Conservation (phyloP, 306 rosid genomes). For the Nissolia schottii region DNA sequence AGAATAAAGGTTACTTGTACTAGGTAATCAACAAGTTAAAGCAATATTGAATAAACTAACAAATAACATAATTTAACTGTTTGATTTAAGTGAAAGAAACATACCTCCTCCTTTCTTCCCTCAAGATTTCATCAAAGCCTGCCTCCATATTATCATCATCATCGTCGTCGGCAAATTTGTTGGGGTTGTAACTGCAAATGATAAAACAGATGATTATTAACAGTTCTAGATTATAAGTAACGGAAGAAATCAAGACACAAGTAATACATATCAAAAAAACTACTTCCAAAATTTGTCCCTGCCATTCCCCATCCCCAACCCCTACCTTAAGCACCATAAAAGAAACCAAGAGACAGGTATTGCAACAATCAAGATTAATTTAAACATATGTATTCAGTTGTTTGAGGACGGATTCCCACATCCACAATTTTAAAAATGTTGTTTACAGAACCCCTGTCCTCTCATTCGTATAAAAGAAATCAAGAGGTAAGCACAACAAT, state of each 20-base stretch:
- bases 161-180: conserved; percentile 34
- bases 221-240: not conserved
- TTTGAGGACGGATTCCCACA: not conserved
- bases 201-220: not conserved
- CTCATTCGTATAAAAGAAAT: not conserved
- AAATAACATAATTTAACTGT: not conserved
- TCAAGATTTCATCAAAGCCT: conserved; percentile 62
- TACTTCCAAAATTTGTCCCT: not conserved
- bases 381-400: not conserved
- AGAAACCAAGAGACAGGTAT: not conserved
- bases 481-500: not conserved
- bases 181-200: conserved; percentile 60
- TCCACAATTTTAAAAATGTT: not conserved
- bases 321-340: not conserved
- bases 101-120: conserved; percentile 67
- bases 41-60: not conserved
- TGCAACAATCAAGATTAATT: not conserved
- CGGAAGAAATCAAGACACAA: not conserved
- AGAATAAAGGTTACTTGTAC: not conserved
- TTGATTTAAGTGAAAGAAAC: not conserved
- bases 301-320: not conserved
- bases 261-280: not conserved
- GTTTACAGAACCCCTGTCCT: not conserved
- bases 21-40: not conserved
- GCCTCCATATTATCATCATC: conserved; percentile 84